Conservation (phyloP, 2,329 filamentous ascomycete genomes). For the Botrytis byssoidea region DNA sequence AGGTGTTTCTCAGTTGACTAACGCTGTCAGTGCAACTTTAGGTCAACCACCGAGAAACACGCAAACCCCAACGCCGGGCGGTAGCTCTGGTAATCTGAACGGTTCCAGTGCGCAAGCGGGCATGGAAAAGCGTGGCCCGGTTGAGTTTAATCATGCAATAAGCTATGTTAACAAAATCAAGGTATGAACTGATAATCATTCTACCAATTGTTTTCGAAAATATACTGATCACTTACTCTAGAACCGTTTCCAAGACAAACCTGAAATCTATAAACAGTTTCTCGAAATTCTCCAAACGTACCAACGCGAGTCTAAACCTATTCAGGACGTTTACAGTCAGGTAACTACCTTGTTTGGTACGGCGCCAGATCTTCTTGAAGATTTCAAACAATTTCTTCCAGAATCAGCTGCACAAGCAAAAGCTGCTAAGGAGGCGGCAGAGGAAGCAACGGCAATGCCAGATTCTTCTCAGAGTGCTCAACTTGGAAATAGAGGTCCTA, state of each 20-base stretch:
- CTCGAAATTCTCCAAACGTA: slow-evolving; percentile 98
- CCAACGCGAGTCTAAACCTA: slow-evolving; percentile 95
- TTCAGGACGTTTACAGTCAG: slow-evolving; percentile 96
- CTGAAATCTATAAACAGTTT: slow-evolving; percentile 99
- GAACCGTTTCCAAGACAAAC: slow-evolving; percentile 95
- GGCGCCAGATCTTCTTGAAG: slow-evolving; percentile 90
- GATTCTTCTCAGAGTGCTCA: slow-evolving; percentile 51
- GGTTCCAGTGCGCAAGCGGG: slow-evolving; percentile 59
- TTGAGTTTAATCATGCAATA: slow-evolving; percentile 98
- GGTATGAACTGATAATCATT: slow-evolving; percentile 50
- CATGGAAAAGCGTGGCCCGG: slow-evolving; percentile 84
- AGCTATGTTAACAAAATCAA: slow-evolving; percentile 99
- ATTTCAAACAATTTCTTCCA: slow-evolving; percentile 97
- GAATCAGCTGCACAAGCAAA: slow-evolving; percentile 76
- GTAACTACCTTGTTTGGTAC: slow-evolving; percentile 92
- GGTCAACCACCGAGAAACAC: slow-evolving; percentile 51
- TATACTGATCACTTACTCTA: slow-evolving; percentile 42
- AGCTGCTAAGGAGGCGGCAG: slow-evolving; percentile 59
- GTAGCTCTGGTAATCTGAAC: slow-evolving; percentile 57
- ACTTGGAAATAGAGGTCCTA: slow-evolving; percentile 43
- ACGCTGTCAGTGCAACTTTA: slow-evolving; percentile 48
- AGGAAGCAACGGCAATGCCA: slow-evolving; percentile 55
- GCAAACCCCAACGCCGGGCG: slow-evolving; percentile 58
- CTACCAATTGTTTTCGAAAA: slow-evolving; percentile 20
- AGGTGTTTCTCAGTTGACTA: slow-evolving; percentile 64